Evolutionary conservation across 2,329 filamentous ascomycete species (phyloP).

Genomic region (Elsinoe necatrix): DNA sequence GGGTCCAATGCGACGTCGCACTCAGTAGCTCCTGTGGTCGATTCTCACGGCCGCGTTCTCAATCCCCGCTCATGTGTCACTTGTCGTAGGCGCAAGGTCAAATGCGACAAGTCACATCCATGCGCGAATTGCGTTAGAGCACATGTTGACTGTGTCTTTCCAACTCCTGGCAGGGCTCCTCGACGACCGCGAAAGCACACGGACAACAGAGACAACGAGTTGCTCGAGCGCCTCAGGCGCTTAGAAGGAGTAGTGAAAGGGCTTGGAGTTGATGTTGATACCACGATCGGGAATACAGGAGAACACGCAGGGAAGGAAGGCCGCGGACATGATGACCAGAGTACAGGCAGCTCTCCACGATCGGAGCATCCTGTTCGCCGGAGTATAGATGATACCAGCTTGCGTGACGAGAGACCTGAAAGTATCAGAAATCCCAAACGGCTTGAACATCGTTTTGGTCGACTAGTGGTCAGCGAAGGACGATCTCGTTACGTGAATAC

Average conservation of each 20-base stretch:
- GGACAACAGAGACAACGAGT: conserved; percentile 50
- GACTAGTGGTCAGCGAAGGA: conserved; percentile 62
- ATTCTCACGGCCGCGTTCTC: conserved; percentile 28
- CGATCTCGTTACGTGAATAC: conserved; percentile 66
- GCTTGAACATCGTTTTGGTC: conserved; percentile 48
- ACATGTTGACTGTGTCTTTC: conserved; percentile 64
- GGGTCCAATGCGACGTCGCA: not conserved
- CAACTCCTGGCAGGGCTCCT: conserved; percentile 63
- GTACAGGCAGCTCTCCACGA: not conserved
- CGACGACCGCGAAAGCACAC: conserved; percentile 59
- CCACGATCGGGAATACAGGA: conserved; percentile 1
- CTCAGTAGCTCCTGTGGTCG: conserved; percentile 17
- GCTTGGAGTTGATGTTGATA: conserved; percentile 39
- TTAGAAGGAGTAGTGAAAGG: conserved; percentile 66
- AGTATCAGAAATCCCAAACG: conserved; percentile 17
- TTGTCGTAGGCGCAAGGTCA: conserved; percentile 56
- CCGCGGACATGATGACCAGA: conserved; percentile 25
- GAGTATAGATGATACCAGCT: conserved; percentile 2
- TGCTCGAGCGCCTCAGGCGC: conserved; percentile 63
- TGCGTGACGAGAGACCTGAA: not conserved
- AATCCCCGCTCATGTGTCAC: conserved; percentile 43
- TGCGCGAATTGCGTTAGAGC: conserved; percentile 67
- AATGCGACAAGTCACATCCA: conserved; percentile 69
- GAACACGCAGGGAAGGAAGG: not conserved
- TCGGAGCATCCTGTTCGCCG: conserved; percentile 3